Evolutionary conservation across 208 protist genomes (phyloP), one percentile per base, ranked within the genome.

Genomic region (Leishmania mexicana): DNA sequence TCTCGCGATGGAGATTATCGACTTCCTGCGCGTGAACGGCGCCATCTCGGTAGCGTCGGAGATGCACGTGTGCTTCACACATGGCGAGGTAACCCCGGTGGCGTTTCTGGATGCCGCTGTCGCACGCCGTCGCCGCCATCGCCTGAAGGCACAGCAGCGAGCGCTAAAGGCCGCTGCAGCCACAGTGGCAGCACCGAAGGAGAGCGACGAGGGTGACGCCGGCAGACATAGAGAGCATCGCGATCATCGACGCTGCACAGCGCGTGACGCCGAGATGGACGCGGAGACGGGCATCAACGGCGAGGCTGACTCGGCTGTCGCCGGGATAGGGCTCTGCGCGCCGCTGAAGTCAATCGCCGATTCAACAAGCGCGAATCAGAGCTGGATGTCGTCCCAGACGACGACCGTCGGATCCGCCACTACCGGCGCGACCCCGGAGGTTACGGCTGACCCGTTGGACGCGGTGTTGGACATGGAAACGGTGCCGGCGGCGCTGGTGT

Each of bases 1-100:
- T 68, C 79, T 95, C 7, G 92, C 87, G 60, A 81, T 93, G 64
- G 93, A 94, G 64, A 85, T 93, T 17, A 90, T 97, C 24, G 93
- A 95, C 81, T 94, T 94, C 79, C 84, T 97, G 74, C 88, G 86
- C 21, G n/a, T 88, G 13, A 80, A 85, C 31, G 90, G 87, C 17
- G 90, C 79, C 13, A 76, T 97, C 40, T 83, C 74, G 19, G 83
- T 97, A 2, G 88, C 94, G 51, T 83, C 84, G 58, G 89, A 88
- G 47, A 81, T 96, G 49, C 86, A 68, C 68, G 74, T 96, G 3
- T 81, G 84, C 62, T 94, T 96, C 81, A 96, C 91, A 28, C 93
- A 96, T 60, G 84, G 88, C 54, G 88, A 91, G 58, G 75, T 96
- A 28, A 74, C 85, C 40, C 82, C 81, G 28, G 80, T 65, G n/a